Conservation (phyloP, 169 alveolate species). For the Eimeria maxima region DNA sequence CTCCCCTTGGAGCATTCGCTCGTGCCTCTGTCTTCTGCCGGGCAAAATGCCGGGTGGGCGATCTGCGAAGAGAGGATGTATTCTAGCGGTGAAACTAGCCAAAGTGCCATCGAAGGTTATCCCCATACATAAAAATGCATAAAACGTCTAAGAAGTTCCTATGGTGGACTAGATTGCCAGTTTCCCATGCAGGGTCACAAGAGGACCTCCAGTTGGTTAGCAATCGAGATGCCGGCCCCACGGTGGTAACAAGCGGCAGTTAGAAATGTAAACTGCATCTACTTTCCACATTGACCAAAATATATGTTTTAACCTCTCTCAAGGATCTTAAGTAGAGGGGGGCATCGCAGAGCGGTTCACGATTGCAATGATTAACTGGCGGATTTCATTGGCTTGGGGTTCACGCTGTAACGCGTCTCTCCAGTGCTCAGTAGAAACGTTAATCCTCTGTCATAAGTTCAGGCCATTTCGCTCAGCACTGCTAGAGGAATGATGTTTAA, state of each 20-base stretch:
- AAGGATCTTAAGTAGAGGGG: background rate
- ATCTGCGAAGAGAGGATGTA: background rate
- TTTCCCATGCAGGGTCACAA: background rate
- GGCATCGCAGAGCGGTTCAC: background rate
- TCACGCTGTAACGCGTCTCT: background rate
- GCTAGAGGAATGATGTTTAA: background rate
- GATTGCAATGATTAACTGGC: background rate
- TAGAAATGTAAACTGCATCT: background rate
- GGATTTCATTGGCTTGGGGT: background rate
- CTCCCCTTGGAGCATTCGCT: background rate
- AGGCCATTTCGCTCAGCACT: background rate
- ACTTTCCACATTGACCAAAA: background rate
- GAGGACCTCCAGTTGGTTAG: background rate
- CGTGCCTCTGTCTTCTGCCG: background rate
- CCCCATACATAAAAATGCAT: background rate
- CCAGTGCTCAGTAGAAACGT: background rate
- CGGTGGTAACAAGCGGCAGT: background rate
- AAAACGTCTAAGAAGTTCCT: background rate
- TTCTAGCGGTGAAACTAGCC: background rate
- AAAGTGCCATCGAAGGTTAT: background rate
- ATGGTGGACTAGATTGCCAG: too few relatives aligned
- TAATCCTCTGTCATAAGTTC: background rate
- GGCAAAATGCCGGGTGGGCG: background rate
- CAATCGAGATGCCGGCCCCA: slow-evolving; percentile 42
- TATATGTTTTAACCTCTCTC: background rate